A percentile compares a stretch with the other conserved stretches of the same genome.
phyloP scores from a whole-genome alignment of 148 eudicot species.

The Hydrangea macrophylla region DNA sequence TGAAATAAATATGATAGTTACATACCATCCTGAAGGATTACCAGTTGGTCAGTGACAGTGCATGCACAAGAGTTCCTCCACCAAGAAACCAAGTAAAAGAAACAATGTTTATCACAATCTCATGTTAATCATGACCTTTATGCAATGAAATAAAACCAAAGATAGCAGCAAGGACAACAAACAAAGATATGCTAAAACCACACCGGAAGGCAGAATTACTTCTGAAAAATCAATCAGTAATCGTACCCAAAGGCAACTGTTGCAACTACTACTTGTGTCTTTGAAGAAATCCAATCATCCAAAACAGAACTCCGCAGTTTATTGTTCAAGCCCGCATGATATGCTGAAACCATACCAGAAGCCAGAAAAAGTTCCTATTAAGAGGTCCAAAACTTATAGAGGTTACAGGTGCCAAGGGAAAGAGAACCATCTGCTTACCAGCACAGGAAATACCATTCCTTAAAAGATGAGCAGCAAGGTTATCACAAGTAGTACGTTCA shows the following conservation, averaged over 20 bases:
- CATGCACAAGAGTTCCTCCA: conserved; percentile 45
- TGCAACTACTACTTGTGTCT: conserved; percentile 87
- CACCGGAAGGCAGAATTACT: background rate
- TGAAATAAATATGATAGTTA: conserved; percentile 8
- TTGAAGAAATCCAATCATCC: conserved; percentile 91
- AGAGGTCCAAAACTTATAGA: conserved; percentile 1
- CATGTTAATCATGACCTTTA: conserved; percentile 13
- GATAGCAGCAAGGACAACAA: background rate
- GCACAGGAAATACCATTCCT: conserved; percentile 73
- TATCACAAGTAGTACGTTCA: conserved; percentile 86
- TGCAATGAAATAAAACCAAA: background rate
- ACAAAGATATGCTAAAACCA: background rate
- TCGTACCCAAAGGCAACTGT: conserved; percentile 96
- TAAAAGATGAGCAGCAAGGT: conserved; percentile 66
- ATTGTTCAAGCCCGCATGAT: conserved; percentile 93
- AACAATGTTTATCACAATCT: background rate
- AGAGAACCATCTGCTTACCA: conserved; percentile 39
- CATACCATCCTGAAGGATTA: conserved; percentile 79
- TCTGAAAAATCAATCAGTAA: background rate
- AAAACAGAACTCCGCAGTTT: conserved; percentile 79
- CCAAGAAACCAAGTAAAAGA: conserved; percentile 20
- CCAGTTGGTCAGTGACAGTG: conserved; percentile 29
- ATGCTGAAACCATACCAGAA: conserved; percentile 48
- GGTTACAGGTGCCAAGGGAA: background rate
- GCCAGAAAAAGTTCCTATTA: background rate